Evolutionary conservation across 805 yeast species (phyloP).

Genomic region (Cyberlindnera mrakii): DNA sequence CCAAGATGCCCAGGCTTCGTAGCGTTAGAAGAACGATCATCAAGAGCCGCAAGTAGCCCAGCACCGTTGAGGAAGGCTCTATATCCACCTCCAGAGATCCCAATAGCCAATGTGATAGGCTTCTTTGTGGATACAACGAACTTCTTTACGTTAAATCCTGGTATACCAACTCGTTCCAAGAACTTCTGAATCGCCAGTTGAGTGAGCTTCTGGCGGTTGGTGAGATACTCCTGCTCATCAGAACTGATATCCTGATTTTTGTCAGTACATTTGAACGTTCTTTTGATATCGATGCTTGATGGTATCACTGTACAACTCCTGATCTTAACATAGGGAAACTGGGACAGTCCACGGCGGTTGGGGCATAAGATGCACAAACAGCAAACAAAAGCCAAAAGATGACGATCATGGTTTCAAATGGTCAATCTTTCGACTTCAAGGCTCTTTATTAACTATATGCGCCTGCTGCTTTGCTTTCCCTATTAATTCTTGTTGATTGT

Average conservation of each 20-base stretch:
- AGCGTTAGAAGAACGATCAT: slow-evolving; percentile 57
- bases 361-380: slow-evolving; percentile 16
- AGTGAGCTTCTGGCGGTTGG: slow-evolving; percentile 26
- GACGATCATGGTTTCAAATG: not conserved
- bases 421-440: too few relatives aligned
- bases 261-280: not conserved
- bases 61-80: slow-evolving; percentile 86
- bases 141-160: slow-evolving; percentile 26
- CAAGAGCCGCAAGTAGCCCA: slow-evolving; percentile 75
- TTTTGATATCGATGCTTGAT: not conserved
- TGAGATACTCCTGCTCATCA: slow-evolving; percentile 24
- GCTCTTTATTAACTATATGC: too few relatives aligned
- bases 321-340: slow-evolving; percentile 9
- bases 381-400: not conserved
- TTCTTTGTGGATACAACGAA: slow-evolving; percentile 18
- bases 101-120: slow-evolving; percentile 44
- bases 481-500: not conserved
- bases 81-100: slow-evolving; percentile 85
- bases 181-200: slow-evolving; percentile 25
- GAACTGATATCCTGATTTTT: slow-evolving; percentile 4
- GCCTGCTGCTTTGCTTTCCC: not conserved
- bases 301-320: slow-evolving; percentile 11
- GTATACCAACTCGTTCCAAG: slow-evolving; percentile 27
- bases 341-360: slow-evolving; percentile 26
- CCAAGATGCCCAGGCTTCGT: slow-evolving; percentile 53